Base-by-base conservation (phyloP, 805 yeast species). In the Ogataea zsoltii region DNA sequence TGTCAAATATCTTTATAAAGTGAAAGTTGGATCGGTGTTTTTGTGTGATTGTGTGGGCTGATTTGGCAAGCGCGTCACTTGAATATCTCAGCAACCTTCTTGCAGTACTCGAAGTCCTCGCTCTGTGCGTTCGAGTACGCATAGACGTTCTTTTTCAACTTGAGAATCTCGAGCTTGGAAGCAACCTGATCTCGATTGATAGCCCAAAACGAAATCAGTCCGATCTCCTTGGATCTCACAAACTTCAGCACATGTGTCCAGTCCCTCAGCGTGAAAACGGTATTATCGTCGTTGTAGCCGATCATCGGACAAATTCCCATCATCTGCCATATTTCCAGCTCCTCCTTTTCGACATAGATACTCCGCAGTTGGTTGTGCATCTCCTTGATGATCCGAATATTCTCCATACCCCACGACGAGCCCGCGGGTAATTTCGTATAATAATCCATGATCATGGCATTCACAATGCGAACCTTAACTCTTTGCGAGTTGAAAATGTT, bases 231-330 rank as follows among this genome's bases (percentile, higher is more conserved):
- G 5, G 16, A 3, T 15, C 44, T 49, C 3, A 52, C 54, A 46
- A 56, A 60, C 6, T 46, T 33, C 19, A 63, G 44, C 4, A 65
- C 28, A 23, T 19, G 28, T 10, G 47, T 34, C 63, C 62, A 61
- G 31, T 64, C 67, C 6, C 42, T 18, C 1, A 56, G 16, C 1
- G 51, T 38, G n/a, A 65, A 55, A 1, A 48, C 38, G 7, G 64
- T 34, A 5, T 49, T 41, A 42, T 64, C 69, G 43, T 65, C 69
- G 44, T 64, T 64, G 30, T 44, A 47, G 0, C 69, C 69, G 30
- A 65, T 65, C 69, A 65, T 65, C 25, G 69, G 69, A 38, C 67
- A 63, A 16, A 61, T 29, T 2, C 68, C 69, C 34, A 58, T 50
- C 47, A 48, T 46, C 3, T 42, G 25, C 65, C 64, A 64, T 11